These are phyloP conservation scores for Brachypodium distachyon DNA, from an alignment of 202 grass and related monocot species.

Conservation along the genomic window DNA sequence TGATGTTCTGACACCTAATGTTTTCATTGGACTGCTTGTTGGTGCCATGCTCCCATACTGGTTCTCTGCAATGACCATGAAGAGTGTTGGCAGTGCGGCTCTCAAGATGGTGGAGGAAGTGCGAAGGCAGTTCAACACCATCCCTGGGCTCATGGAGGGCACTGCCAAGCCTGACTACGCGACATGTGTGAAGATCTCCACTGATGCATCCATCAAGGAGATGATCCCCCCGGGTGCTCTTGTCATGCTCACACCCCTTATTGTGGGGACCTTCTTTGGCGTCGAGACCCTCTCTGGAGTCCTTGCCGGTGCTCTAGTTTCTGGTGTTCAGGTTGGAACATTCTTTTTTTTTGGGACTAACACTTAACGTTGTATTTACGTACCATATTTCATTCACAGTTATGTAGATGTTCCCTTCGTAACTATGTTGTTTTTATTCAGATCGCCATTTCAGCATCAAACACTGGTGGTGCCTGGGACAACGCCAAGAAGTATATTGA, in stretches of 20 bases:
- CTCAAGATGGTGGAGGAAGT: slow-evolving; percentile 94
- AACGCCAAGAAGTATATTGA: slow-evolving; percentile 87
- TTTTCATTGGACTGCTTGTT: slow-evolving; percentile 86
- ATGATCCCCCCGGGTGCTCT: slow-evolving; percentile 69
- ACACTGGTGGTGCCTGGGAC: slow-evolving; percentile 86
- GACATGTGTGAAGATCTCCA: slow-evolving; percentile 62
- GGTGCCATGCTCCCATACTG: slow-evolving; percentile 91
- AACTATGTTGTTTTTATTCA: slow-evolving; percentile 15
- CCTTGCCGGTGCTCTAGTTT: slow-evolving; percentile 76
- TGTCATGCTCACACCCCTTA: slow-evolving; percentile 81
- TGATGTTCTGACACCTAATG: slow-evolving; percentile 76
- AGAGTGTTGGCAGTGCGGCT: slow-evolving; percentile 82
- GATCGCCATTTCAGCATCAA: slow-evolving; percentile 84
- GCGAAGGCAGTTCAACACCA: slow-evolving; percentile 75
- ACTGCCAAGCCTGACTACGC: slow-evolving; percentile 62
- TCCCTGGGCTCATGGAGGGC: slow-evolving; percentile 83
- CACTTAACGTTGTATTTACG: neutral
- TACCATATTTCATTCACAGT: neutral
- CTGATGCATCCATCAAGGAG: slow-evolving; percentile 68
- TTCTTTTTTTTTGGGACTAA: neutral
- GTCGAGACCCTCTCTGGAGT: slow-evolving; percentile 84
- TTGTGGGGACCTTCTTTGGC: slow-evolving; percentile 77
- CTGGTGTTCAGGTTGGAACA: slow-evolving; percentile 68
- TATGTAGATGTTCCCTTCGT: neutral
- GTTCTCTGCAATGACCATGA: slow-evolving; percentile 96